Base-by-base conservation (phyloP, 1,139 yeast species). In the Nakaseomyces kungkrabaensis region DNA sequence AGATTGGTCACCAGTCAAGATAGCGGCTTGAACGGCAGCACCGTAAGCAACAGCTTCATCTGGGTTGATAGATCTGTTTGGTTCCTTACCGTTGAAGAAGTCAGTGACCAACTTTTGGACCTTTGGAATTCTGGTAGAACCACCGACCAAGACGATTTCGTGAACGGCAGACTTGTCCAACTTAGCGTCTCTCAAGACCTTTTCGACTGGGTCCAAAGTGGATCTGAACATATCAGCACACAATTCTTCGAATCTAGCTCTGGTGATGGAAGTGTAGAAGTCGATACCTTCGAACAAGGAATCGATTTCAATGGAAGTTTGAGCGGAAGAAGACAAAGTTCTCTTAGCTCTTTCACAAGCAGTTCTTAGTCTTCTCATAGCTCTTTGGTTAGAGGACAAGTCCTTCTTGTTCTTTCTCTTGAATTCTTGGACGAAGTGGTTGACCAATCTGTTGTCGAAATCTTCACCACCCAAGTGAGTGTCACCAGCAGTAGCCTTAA, bases 401-500 rank as follows among this genome's bases (percentile, higher is more conserved):
- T 85, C 94, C 69, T 79, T 76, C 74, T 82, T 83, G 74, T 82
- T 75, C 79, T 85, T 85, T 77, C 88, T 81, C 82, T 84, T 82
- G 81, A 85, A 85, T 71, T 85, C 92, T 63, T 79, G 78, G 66
- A 81, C 81, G 74, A 85, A 84, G 75, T 79, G 85, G 72, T 74
- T 84, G 56, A 85, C 85, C 67, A 85, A 74, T 76, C 85, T 80
- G 76, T 83, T 81, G 72, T 85, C 94, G 71, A 85, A 84, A 73
- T 84, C 94, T 74, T 79, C 82, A 77, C 83, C 83, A 69, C 73
- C 73, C 63, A 69, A 68, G 62, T 69, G 72, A 68, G 97, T 90
- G 76, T 90, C 97, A 87, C 97, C 97, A 71, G 97, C 96, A 68
- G 97, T 90, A 68, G 97, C 92, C 83, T 90, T 90, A 70, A 90